Evolutionary conservation across 768 basidiomycete genomes (phyloP).

Genomic region (Hygrocybe punicea): DNA sequence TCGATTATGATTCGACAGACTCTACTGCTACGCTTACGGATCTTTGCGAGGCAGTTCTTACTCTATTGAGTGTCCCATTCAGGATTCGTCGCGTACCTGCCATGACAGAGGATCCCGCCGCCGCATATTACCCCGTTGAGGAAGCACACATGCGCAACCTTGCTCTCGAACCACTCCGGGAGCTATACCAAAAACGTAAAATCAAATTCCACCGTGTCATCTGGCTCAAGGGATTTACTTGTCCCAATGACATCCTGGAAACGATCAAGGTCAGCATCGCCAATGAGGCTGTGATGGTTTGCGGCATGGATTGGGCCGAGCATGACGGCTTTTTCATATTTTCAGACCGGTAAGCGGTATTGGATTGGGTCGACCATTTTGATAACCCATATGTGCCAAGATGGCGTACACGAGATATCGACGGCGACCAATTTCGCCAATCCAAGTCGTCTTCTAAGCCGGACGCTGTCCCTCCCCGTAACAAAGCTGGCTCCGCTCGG

Average conservation of each 20-base stretch:
- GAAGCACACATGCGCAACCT: slow-evolving; percentile 93
- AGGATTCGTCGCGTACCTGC: slow-evolving; percentile 86
- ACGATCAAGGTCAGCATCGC: slow-evolving; percentile 85
- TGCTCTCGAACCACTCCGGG: slow-evolving; percentile 84
- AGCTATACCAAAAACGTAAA: slow-evolving; percentile 69
- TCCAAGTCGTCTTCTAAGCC: slow-evolving; percentile 90
- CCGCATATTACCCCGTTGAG: slow-evolving; percentile 93
- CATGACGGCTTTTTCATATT: slow-evolving; percentile 97
- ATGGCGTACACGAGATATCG: slow-evolving; percentile 97
- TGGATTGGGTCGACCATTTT: too few relatives aligned
- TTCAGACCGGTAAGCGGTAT: slow-evolving; percentile 75
- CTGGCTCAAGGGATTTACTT: slow-evolving; percentile 99
- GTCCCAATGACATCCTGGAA: slow-evolving; percentile 96
- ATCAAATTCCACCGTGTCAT: slow-evolving; percentile 88
- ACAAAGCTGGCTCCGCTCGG: slow-evolving; percentile 72
- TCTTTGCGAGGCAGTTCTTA: slow-evolving; percentile 92
- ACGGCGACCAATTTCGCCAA: slow-evolving; percentile 96
- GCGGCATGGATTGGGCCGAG: slow-evolving; percentile 99
- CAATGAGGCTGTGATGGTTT: slow-evolving; percentile 97
- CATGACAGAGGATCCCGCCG: slow-evolving; percentile 85
- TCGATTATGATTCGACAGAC: slow-evolving; percentile 94
- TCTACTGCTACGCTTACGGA: slow-evolving; percentile 93
- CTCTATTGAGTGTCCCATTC: slow-evolving; percentile 88
- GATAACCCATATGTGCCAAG: slow-evolving; percentile 48
- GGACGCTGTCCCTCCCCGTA: slow-evolving; percentile 90